Base-by-base conservation (phyloP, 2,329 filamentous ascomycete species). In the Apiospora aurea region DNA sequence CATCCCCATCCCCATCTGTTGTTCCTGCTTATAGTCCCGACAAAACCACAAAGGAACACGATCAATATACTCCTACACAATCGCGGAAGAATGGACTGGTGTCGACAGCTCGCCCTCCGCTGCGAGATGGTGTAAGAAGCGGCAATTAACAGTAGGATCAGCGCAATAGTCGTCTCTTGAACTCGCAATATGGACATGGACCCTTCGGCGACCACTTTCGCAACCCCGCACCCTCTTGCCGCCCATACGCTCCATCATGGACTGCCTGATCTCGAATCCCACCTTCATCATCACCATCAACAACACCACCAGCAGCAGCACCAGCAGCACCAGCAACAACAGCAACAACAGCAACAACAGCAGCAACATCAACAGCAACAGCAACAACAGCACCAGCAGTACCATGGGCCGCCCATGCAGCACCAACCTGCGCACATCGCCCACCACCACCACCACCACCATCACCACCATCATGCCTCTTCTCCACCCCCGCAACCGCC, bases 371-470 rank as follows among this genome's bases (percentile, higher is more conserved):
- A 44, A 11, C 41, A 44, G 1, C 41, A 68, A 8, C 66, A 46
- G 10, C 67, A 47, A 21, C 53, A 29, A 16, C 51, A 57, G 5
- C 51, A 57, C 7, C 51, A 64, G 13, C 57, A 64, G 21, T 64
- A 64, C 21, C 57, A 64, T 64, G 57, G 57, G 34, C 57, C 57
- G 57, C 57, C 57, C 57, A 64, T 64, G 24, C 69, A 74, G 29
- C 70, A 75, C 51, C 74, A 74, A 43, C 79, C 80, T 71, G 79
- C 78, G 53, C 80, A 81, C 51, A 79, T 76, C 61, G 74, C 78
- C n/a, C 71, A 71, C 38, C 71, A 71, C 18, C 74, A 71, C 18
- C 74, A 75, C 34, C 72, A 71, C 38, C 71, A 53, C 8, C 43
- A 67, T 4, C 21, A 53, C 38, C 71, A 53, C 10, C 44, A 67